A percentile compares a stretch with the other conserved stretches of the same genome.
phyloP scores from a whole-genome alignment of 108 stramenopile genomes.

The Mediolabrus comicus region DNA sequence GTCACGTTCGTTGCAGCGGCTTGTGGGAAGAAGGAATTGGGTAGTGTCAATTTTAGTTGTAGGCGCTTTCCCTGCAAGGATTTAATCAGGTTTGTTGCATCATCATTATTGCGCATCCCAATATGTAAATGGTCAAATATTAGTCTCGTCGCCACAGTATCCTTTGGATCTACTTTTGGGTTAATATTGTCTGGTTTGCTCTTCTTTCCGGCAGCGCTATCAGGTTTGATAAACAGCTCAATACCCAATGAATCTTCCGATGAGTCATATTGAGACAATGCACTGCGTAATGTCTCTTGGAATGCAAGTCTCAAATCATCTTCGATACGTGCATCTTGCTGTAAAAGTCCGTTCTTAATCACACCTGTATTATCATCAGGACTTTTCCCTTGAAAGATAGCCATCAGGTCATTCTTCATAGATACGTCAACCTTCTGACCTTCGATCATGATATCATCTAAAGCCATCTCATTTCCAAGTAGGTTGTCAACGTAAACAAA shows the following conservation, averaged over 20 bases:
- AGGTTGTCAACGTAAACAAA: conserved; percentile 73
- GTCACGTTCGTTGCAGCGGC: neutral
- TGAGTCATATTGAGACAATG: neutral
- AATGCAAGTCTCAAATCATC: conserved; percentile 40
- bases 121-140: conserved; percentile 31
- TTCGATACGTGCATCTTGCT: conserved; percentile 9
- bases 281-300: conserved; percentile 33
- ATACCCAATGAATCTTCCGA: conserved; percentile 11
- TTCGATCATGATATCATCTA: neutral
- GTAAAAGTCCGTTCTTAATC: neutral
- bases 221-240: conserved; percentile 33
- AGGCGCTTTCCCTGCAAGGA: conserved; percentile 58
- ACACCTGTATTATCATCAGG: neutral
- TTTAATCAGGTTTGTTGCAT: conserved; percentile 55
- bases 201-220: neutral
- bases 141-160: neutral
- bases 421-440: neutral
- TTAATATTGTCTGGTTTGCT: conserved; percentile 6
- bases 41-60: conserved; percentile 13
- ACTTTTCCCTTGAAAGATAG: conserved; percentile 12
- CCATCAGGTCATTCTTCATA: conserved; percentile 5
- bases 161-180: neutral
- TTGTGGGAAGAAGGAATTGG: conserved; percentile 12
- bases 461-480: neutral
- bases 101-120: conserved; percentile 50